These are phyloP conservation scores for Beauveria rudraprayagi DNA, from an alignment of 2,329 filamentous ascomycete genomes.

Conservation along the genomic window DNA sequence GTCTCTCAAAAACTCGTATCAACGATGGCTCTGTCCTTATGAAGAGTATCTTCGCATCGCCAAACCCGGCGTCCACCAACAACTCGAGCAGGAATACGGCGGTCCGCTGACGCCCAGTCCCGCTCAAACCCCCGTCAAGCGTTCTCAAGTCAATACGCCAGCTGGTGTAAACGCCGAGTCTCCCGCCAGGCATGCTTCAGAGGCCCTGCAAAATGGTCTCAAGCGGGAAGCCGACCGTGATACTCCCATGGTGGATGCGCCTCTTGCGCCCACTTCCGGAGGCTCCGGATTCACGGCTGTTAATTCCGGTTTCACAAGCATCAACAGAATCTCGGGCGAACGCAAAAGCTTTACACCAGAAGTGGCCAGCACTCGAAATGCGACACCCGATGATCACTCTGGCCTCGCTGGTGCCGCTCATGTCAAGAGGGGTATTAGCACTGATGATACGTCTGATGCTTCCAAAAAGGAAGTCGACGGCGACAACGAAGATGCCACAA, in stretches of 20 bases:
- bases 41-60: conserved; percentile 87
- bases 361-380: conserved; percentile 54
- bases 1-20: conserved; percentile 95
- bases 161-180: conserved; percentile 55
- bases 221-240: conserved; percentile 41
- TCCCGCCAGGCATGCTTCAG: conserved; percentile 51
- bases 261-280: conserved; percentile 30
- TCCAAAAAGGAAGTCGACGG: conserved; percentile 38
- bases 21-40: conserved; percentile 93
- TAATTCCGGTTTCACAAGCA: conserved; percentile 56
- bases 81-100: conserved; percentile 86
- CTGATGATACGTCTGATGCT: conserved; percentile 40
- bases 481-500: conserved; percentile 56
- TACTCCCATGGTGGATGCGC: conserved; percentile 39
- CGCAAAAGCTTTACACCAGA: conserved; percentile 55
- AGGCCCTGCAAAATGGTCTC: conserved; percentile 40
- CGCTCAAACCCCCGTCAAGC: conserved; percentile 62
- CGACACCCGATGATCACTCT: conserved; percentile 48
- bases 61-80: conserved; percentile 94
- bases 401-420: conserved; percentile 45
- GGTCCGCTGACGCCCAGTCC: conserved; percentile 77
- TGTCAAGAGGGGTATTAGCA: conserved; percentile 71
- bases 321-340: conserved; percentile 44
- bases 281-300: conserved; percentile 42
- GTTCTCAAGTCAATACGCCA: conserved; percentile 51